These are phyloP conservation scores for Calonectria naviculata DNA, from an alignment of 2,329 filamentous ascomycete genomes.

Conservation along the genomic window DNA sequence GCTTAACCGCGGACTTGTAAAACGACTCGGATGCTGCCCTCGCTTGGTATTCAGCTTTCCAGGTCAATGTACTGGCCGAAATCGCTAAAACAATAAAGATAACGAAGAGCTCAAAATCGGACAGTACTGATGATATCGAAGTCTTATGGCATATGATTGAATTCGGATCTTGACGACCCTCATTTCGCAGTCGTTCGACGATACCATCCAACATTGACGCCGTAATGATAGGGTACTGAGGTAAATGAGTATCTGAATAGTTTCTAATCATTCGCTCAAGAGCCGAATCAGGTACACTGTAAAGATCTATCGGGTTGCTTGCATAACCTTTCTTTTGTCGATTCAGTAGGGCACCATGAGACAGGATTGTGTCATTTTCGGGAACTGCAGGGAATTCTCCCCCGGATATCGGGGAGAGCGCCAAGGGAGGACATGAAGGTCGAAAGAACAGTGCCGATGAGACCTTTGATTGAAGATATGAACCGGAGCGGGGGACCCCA, in stretches of 20 bases:
- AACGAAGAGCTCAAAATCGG: neutral
- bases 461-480: neutral
- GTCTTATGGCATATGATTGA: neutral
- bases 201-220: neutral
- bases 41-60: neutral
- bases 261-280: neutral
- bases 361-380: neutral
- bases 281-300: neutral
- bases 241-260: neutral
- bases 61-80: neutral
- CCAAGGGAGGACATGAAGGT: neutral
- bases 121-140: neutral
- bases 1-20: neutral
- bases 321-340: neutral
- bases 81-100: neutral
- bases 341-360: neutral
- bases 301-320: neutral
- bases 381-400: neutral
- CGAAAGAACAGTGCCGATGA: neutral
- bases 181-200: neutral
- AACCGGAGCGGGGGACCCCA: neutral
- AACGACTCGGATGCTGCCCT: neutral
- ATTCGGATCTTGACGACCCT: neutral
- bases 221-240: neutral
- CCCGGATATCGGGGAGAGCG: neutral